Evolutionary conservation across 352 stramenopile species (phyloP), one percentile per base, ranked within the genome.

Genomic region (Peronospora destructor): DNA sequence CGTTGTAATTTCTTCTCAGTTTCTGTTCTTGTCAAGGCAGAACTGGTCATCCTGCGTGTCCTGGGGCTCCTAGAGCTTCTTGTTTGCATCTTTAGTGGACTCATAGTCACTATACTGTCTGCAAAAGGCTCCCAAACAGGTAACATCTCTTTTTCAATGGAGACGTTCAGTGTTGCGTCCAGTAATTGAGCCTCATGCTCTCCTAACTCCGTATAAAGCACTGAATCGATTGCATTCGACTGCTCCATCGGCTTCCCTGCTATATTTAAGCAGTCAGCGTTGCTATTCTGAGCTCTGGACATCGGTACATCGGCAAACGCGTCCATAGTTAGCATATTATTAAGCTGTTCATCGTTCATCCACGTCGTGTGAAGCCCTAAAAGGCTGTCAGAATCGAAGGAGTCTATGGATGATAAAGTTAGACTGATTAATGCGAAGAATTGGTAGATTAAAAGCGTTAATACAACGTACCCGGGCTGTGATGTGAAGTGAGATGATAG

Each of bases 331-430:
- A 67, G 49, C 19, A 76, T 30, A 32, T 64, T 56, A 41, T 59
- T 59, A 4, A 80, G 59, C 32, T 79, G 57, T 49, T 77, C 71
- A 41, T 87, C 71, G 35, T 84, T 69, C 10, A 84, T 47, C 50
- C 64, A 75, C 16, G 68, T 55, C 35, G 64, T 59, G 40, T 69
- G 47, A 13, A 71, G 52, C 1, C 52, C 61, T 14, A 55, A 73
- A 32, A 76, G 57, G 45, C 50, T 64, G 23, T 64, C 50, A 2
- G 53, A 49, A 16, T 58, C 56, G 32, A 64, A 56, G 4, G 50
- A 64, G n/a, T 71, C 65, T 74, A 28, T 12, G 4, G 4, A 58
- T 6, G 25, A 30, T 23, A 49, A 7, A 47, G 5, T 46, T 36
- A 37, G 8, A 48, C 10, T 1, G 2, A 49, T 45, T 32, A 12